Base-by-base conservation (phyloP, 2,329 filamentous ascomycete genomes). In the Ascochyta clinopodiicola region DNA sequence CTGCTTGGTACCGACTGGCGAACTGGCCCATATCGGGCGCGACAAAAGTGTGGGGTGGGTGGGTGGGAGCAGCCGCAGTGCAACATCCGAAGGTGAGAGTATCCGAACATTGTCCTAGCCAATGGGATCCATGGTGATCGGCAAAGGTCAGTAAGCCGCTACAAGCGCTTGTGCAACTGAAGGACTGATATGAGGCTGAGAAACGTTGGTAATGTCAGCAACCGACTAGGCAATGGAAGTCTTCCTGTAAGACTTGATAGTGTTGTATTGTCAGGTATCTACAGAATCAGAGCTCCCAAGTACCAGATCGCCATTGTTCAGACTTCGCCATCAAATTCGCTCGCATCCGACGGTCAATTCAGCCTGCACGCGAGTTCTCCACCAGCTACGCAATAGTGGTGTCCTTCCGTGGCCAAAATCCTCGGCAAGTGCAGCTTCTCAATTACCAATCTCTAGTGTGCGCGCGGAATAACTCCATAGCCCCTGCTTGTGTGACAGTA, bases 401-500 rank as follows among this genome's bases (percentile, higher is more conserved):
- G 45, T 38, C 51, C 43, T 51, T 21, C 24, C 19, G 36, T 36
- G 27, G 32, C 40, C 52, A 43, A 51, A 25, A 47, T 5, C 8
- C 17, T 56, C 52, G 52, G 52, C 9, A 46, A 46, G 17, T 24
- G 46, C 27, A 46, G 24, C 27, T 19, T 27, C 15, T 43, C 17
- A 34, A 56, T 51, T 38, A 56, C 42, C 46, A 43, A 43, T 46
- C 46, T 56, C 37, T 38, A 27, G 22, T 38, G 25, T 24, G 10
- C 22, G 45, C 21, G 52, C 52, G 38, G 51, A 48, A 48, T 39
- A 48, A 44, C 34, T 48, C 44, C 34, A 38, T 29, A 24, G 19
- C 17, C n/a, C 45, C 45, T 46, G 52, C 44, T 19, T 37, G 29
- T 45, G 35, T 40, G 42, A 55, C 40, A 6, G 52, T 25, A n/a